Percentiles rank a stretch among this genome's conserved stretches.
Evolutionary conservation across 1,284 basidiomycete species (phyloP).

Genomic region (Tilletia caries): DNA sequence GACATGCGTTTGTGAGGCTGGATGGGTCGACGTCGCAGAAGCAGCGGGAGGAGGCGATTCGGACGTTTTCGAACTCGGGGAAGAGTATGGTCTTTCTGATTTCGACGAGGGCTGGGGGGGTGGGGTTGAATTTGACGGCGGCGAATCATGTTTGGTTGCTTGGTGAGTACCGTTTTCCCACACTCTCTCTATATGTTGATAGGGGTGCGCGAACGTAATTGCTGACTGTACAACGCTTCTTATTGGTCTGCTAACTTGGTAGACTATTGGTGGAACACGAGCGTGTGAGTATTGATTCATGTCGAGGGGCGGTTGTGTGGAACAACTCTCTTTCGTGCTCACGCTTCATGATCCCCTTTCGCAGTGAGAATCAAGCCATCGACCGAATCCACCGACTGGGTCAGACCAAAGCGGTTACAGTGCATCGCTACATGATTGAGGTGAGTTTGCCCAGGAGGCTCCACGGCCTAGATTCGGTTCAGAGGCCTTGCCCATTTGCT

Average conservation of each 20-base stretch:
- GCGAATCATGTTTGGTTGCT: slow-evolving; percentile 49
- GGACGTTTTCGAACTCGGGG: slow-evolving; percentile 71
- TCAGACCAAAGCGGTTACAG: slow-evolving; percentile 82
- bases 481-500: not conserved
- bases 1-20: slow-evolving; percentile 57
- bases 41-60: slow-evolving; percentile 71
- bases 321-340: not conserved
- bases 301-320: not conserved
- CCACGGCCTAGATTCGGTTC: not conserved
- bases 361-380: slow-evolving; percentile 17
- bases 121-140: slow-evolving; percentile 61
- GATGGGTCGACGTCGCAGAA: slow-evolving; percentile 90
- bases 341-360: not conserved
- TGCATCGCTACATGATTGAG: slow-evolving; percentile 84
- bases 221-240: too few relatives aligned
- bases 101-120: slow-evolving; percentile 88
- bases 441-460: not conserved
- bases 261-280: slow-evolving; percentile 51
- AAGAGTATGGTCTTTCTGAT: slow-evolving; percentile 73
- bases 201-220: too few relatives aligned
- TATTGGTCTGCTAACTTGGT: slow-evolving; percentile 4
- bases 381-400: slow-evolving; percentile 70
- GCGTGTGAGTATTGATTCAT: slow-evolving; percentile 5
- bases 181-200: not conserved
- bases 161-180: slow-evolving; percentile 16